Percentiles rank a stretch among this genome's conserved stretches.
These are phyloP conservation scores for Flaveria sonorensis DNA, from an alignment of 129 eudicot species.

Conservation along the genomic window DNA sequence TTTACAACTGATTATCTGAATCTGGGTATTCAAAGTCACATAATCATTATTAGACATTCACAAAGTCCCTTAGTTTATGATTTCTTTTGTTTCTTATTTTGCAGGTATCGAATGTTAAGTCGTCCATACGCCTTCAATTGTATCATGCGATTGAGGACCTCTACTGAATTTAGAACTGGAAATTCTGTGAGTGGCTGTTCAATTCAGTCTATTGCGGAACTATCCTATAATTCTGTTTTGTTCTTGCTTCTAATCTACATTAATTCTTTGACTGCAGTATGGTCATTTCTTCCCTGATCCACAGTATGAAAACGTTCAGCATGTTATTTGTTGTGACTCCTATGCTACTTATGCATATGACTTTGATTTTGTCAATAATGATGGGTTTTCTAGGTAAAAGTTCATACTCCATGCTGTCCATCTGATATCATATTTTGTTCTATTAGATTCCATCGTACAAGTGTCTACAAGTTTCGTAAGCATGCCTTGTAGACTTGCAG, in stretches of 20 bases:
- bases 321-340: slow-evolving; percentile 92
- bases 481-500: not conserved
- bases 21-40: not conserved
- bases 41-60: not conserved
- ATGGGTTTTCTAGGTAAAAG: slow-evolving; percentile 81
- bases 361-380: slow-evolving; percentile 71
- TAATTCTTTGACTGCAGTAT: slow-evolving; percentile 58
- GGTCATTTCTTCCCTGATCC: slow-evolving; percentile 99
- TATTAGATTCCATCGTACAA: not conserved
- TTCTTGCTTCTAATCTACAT: slow-evolving; percentile 22
- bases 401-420: not conserved
- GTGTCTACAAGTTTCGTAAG: not conserved
- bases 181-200: slow-evolving; percentile 66
- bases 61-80: not conserved
- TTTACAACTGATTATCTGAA: not conserved
- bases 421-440: not conserved
- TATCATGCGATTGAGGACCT: slow-evolving; percentile 81
- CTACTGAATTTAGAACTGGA: slow-evolving; percentile 79
- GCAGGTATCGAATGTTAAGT: slow-evolving; percentile 96
- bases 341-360: slow-evolving; percentile 97
- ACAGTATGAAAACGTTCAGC: slow-evolving; percentile 96
- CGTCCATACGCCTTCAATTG: slow-evolving; percentile 97
- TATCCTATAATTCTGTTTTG: slow-evolving; percentile 4
- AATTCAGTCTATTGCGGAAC: not conserved
- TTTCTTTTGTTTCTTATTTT: slow-evolving; percentile 3